Base-by-base conservation (phyloP, 1,284 basidiomycete genomes). In the Malassezia furfur region DNA sequence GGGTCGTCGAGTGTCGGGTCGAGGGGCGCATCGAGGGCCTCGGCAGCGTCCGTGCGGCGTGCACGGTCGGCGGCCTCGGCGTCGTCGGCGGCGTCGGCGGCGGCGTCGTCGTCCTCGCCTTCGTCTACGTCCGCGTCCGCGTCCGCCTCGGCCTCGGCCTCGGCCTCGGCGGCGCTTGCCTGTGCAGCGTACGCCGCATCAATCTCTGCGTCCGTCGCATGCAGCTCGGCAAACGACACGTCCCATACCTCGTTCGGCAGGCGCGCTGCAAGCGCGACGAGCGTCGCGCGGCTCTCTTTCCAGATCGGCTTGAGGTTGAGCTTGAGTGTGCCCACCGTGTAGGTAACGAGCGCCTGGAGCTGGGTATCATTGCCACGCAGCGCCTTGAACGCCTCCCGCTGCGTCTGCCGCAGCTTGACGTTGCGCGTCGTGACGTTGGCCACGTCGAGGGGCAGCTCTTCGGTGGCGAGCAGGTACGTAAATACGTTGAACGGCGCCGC, bases 251-350 rank as follows among this genome's bases (percentile, higher is more conserved):
- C 34, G 8, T 62, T 59, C 46, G 62, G 10, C 49, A 54, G 8
- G 15, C 59, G 19, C 7, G 44, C 30, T 10, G 63, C 59, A 14
- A 73, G 54, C 30, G 70, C 70, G 2, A 63, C 60, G 2, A 74
- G 45, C 8, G 67, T 62, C 45, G 63, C 62, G 48, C 64, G 62
- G 19, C 60, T 59, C 44, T 72, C 72, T 6, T 52, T 49, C 72
- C 72, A 74, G 30, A 73, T 50, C 0, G 72, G 72, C n/a, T 61
- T 57, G 39, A 74, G 55, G 37, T 74, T 74, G 54, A 74, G 51
- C 60, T 71, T 73, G 51, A 72, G 52, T 32, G 64, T 70, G 46
- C 64, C 64, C 36, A 72, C 58, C 17, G 70, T 50, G 53, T 67
- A 71, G 12, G 55, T 56, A 17, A 65, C 44, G 4, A 67, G 39